phyloP scores from a whole-genome alignment of 75 land plant species.

The Larix kaempferi region DNA sequence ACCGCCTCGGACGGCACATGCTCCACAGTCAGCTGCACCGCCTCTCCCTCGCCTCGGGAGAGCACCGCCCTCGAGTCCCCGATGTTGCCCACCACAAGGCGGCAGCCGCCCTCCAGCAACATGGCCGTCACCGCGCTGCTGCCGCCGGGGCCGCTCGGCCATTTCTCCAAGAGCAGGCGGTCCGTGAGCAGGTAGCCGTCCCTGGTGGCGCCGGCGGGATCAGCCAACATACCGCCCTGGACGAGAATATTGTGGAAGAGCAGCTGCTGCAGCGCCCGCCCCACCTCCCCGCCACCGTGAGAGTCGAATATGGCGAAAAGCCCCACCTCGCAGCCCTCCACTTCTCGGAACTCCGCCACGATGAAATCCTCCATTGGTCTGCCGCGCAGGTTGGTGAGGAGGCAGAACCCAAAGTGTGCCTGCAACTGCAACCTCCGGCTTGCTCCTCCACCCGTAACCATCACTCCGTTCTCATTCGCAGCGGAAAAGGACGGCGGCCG shows the following conservation, averaged over 20 bases:
- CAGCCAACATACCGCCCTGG: slow-evolving; percentile 15
- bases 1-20: slow-evolving; percentile 23
- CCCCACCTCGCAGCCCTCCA: slow-evolving; percentile 1
- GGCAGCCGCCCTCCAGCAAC: slow-evolving; percentile 21
- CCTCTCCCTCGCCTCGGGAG: slow-evolving; percentile 15
- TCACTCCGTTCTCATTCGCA: background rate
- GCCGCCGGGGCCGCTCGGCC: slow-evolving; percentile 17
- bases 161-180: slow-evolving; percentile 10
- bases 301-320: slow-evolving; percentile 14
- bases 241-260: slow-evolving; percentile 12
- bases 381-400: background rate
- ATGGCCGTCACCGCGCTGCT: slow-evolving; percentile 42
- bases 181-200: slow-evolving; percentile 37
- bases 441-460: background rate
- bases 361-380: background rate
- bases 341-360: background rate
- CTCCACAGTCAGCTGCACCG: slow-evolving; percentile 42
- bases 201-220: slow-evolving; percentile 33
- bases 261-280: background rate
- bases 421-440: slow-evolving; percentile 6
- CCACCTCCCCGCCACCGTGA: slow-evolving; percentile 17
- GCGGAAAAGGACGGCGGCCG: too few species aligned
- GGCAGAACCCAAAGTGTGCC: slow-evolving; percentile 13
- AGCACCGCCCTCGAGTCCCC: slow-evolving; percentile 39
- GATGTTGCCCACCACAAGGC: slow-evolving; percentile 35